Evolutionary conservation across 1,284 basidiomycete species (phyloP).

Genomic region (Violaceomyces palustris): DNA sequence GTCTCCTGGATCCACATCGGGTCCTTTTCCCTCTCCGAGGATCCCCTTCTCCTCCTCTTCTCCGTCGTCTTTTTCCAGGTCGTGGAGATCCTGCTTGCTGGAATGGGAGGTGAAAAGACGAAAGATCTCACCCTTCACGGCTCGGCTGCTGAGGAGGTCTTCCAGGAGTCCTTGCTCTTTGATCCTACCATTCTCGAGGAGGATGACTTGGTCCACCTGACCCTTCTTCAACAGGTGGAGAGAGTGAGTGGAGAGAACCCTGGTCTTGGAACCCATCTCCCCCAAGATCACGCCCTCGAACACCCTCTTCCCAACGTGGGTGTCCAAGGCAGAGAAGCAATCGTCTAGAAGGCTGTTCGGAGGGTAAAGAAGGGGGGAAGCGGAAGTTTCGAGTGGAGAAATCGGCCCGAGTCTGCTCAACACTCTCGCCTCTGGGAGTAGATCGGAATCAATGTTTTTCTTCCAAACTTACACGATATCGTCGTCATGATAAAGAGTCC

Average conservation of each 20-base stretch:
- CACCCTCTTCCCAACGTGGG: conserved; percentile 79
- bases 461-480: too few relatives aligned
- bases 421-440: too few relatives aligned
- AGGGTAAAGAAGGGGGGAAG: too few relatives aligned
- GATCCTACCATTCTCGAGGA: conserved; percentile 17
- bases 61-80: conserved; percentile 46
- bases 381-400: too few relatives aligned
- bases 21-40: conserved; percentile 52
- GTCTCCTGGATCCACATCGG: conserved; percentile 14
- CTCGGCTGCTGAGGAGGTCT: conserved; percentile 66
- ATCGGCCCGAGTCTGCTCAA: too few relatives aligned
- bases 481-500: conserved; percentile 76
- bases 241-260: conserved; percentile 22
- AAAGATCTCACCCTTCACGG: conserved; percentile 56
- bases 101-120: not conserved
- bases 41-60: conserved; percentile 27
- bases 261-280: conserved; percentile 10
- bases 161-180: conserved; percentile 64
- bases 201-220: conserved; percentile 12
- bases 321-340: conserved; percentile 61
- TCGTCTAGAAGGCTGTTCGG: conserved; percentile 86
- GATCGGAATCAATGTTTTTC: too few relatives aligned
- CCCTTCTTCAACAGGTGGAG: conserved; percentile 11
- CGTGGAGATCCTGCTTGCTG: conserved; percentile 16
- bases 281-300: conserved; percentile 12